These are phyloP conservation scores for Penicillium thymicola DNA, from an alignment of 2,329 filamentous ascomycete species.

Conservation along the genomic window DNA sequence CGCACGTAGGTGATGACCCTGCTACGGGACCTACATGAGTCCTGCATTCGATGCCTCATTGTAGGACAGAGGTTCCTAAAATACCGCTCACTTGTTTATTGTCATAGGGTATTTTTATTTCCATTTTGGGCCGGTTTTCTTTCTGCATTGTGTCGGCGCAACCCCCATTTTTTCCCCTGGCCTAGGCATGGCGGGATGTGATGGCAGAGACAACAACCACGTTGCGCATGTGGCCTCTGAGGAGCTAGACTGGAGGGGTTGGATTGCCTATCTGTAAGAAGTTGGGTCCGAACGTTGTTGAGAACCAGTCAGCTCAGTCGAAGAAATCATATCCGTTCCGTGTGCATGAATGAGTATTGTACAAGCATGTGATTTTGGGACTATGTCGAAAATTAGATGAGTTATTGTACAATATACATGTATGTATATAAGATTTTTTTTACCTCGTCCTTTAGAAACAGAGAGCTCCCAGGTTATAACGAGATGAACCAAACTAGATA, in stretches of 20 bases:
- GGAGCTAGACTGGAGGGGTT: constrained; percentile 9
- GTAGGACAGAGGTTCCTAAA: background rate
- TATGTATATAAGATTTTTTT: background rate
- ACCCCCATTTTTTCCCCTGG: constrained; percentile 11
- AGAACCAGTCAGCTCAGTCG: background rate
- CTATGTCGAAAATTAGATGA: background rate
- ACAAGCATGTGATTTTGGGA: constrained; percentile 4
- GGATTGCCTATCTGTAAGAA: background rate
- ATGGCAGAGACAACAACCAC: constrained; percentile 20
- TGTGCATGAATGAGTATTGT: background rate
- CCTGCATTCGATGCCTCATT: background rate
- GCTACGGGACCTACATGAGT: background rate
- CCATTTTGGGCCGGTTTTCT: background rate
- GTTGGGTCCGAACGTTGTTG: constrained; percentile 7
- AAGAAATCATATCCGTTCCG: background rate
- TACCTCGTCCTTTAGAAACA: background rate
- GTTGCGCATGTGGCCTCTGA: constrained; percentile 13
- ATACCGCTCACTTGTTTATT: background rate
- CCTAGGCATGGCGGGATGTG: constrained; percentile 10
- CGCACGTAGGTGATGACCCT: background rate
- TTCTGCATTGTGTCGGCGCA: constrained; percentile 3
- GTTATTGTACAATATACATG: background rate
- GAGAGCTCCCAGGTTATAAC: background rate
- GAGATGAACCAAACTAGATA: background rate
- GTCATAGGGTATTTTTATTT: background rate